A percentile compares a stretch with the other conserved stretches of the same genome.
These are phyloP conservation scores for Thraustochytrium striatum DNA, from an alignment of 352 stramenopile genomes.

Conservation along the genomic window DNA sequence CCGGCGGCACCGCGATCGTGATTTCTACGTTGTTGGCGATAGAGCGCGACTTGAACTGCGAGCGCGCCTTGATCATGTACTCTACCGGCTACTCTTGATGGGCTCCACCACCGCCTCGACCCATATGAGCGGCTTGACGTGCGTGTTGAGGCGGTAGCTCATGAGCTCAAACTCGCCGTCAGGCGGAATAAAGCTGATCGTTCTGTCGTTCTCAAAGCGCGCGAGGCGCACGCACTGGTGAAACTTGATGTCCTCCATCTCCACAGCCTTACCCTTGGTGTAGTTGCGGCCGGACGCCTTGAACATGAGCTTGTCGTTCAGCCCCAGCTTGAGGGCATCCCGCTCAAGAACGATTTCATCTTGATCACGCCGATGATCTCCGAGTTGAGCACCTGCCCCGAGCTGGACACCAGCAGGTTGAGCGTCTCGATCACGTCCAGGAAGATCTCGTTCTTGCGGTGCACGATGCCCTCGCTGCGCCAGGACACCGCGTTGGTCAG, in stretches of 20 bases:
- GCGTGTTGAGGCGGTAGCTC: constrained; percentile 94
- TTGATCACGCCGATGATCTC: constrained; percentile 97
- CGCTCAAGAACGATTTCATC: constrained; percentile 88
- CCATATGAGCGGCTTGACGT: constrained; percentile 99
- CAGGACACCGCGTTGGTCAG: constrained; percentile 93
- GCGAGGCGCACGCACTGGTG: constrained; percentile 97
- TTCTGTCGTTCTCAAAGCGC: constrained; percentile 98
- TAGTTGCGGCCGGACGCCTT: constrained; percentile 82
- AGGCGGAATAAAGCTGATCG: constrained; percentile 99
- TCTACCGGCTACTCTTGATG: constrained; percentile 62
- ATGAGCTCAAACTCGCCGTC: constrained; percentile 99
- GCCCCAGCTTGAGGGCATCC: constrained; percentile 97
- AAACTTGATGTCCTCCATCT: constrained; percentile 99
- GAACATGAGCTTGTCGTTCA: constrained; percentile 99
- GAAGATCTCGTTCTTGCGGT: constrained; percentile 99
- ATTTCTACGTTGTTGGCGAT: constrained; percentile 99
- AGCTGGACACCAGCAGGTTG: constrained; percentile 88
- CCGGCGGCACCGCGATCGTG: constrained; percentile 94
- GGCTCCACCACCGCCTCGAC: constrained; percentile 96
- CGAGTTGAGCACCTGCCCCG: constrained; percentile 94
- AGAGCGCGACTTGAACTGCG: constrained; percentile 95
- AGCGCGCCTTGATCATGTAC: constrained; percentile 85
- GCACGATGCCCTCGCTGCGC: constrained; percentile 97
- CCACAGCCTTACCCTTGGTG: constrained; percentile 88
- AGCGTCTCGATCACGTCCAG: constrained; percentile 97